Percentiles rank a stretch among this genome's conserved stretches.
Evolutionary conservation across 805 yeast genomes (phyloP).

Genomic region (Myxozyma udenii): DNA sequence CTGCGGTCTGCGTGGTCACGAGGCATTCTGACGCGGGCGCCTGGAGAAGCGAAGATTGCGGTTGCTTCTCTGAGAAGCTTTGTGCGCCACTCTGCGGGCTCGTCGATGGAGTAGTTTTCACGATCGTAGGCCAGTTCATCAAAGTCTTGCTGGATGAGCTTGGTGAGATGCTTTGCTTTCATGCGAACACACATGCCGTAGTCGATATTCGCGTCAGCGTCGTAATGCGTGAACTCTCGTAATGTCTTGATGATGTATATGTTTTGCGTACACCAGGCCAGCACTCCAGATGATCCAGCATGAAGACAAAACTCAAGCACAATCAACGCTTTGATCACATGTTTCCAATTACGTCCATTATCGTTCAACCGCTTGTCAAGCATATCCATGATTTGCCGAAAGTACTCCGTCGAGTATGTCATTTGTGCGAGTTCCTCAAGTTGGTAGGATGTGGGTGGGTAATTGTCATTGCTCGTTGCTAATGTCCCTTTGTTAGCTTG

Average conservation of each 20-base stretch:
- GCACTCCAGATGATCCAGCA: constrained; percentile 82
- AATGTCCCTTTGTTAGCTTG: background rate
- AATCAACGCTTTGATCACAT: constrained; percentile 84
- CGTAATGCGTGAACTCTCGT: constrained; percentile 80
- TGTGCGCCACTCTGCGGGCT: constrained; percentile 34
- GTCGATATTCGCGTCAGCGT: constrained; percentile 72
- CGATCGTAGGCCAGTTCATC: constrained; percentile 74
- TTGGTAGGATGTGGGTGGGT: constrained; percentile 76
- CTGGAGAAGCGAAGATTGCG: no score
- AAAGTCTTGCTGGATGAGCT: no score
- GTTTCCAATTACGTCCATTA: constrained; percentile 95
- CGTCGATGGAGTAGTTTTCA: constrained; percentile 62
- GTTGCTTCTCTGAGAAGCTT: constrained; percentile 18
- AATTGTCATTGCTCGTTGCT: constrained; percentile 83
- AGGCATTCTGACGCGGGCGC: no score
- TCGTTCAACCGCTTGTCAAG: constrained; percentile 87
- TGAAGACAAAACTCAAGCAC: constrained; percentile 82
- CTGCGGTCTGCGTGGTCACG: no score
- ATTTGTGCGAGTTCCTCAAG: constrained; percentile 48
- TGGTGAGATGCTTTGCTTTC: constrained; percentile 82
- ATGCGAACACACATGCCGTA: constrained; percentile 82
- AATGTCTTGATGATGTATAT: constrained; percentile 82
- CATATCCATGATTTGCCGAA: constrained; percentile 89
- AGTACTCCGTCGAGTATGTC: constrained; percentile 50
- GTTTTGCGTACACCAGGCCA: constrained; percentile 86